These are phyloP conservation scores for Aspergillus pseudoviridinutans DNA, from an alignment of 2,329 filamentous ascomycete species.

Conservation along the genomic window DNA sequence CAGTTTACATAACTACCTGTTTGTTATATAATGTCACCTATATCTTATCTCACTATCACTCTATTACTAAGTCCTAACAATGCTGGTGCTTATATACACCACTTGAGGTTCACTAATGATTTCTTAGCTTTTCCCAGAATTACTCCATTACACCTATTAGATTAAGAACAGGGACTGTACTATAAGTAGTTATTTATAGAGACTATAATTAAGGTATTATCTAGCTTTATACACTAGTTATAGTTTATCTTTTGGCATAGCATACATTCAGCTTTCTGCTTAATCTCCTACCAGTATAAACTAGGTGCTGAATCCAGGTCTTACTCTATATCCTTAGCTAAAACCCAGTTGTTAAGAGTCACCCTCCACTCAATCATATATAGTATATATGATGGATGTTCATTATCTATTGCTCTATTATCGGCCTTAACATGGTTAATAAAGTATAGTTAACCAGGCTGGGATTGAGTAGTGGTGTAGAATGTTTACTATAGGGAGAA, in stretches of 20 bases:
- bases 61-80: too few species aligned
- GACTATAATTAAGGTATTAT: conserved; percentile 20
- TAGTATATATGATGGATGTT: background rate
- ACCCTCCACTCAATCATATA: conserved; percentile 22
- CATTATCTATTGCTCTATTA: background rate
- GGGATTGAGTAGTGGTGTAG: background rate
- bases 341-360: conserved; percentile 15
- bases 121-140: too few species aligned
- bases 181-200: too few species aligned
- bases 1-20: too few species aligned
- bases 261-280: conserved; percentile 13
- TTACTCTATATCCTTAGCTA: conserved; percentile 19
- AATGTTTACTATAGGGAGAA: too few species aligned
- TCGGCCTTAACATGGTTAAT: background rate
- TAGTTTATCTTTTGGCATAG: conserved; percentile 15
- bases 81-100: too few species aligned
- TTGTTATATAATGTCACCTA: too few species aligned
- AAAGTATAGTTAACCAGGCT: background rate
- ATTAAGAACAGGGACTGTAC: too few species aligned
- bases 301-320: conserved; percentile 14
- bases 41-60: too few species aligned
- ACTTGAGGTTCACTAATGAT: too few species aligned
- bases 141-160: too few species aligned
- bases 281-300: conserved; percentile 16
- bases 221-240: conserved; percentile 18